Evolutionary conservation across 2,329 filamentous ascomycete species (phyloP), one percentile per base, ranked within the genome.

Genomic region (Chaetomiaceae sp.): DNA sequence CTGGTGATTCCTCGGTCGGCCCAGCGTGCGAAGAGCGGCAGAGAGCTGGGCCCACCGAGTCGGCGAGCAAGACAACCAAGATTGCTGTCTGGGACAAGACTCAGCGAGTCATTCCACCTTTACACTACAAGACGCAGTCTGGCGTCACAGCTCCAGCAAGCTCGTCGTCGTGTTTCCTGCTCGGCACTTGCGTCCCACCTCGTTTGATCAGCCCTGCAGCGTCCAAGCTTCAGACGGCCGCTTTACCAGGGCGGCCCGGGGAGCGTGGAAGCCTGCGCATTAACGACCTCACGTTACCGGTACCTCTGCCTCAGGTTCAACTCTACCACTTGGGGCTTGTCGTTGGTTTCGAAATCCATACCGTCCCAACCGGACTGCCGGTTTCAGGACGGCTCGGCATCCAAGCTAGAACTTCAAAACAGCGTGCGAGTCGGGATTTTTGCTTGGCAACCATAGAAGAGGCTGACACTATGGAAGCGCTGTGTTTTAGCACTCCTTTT

Each of bases 321-420:
- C n/a, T n/a, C n/a, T n/a, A n/a, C n/a, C n/a, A n/a, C n/a, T n/a
- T n/a, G n/a, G n/a, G n/a, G n/a, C n/a, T n/a, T 24, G 45, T 30
- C 39, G 5, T 43, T 24, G 22, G 22, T 30, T 30, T 38, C 45
- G 20, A 32, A 11, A n/a, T 18, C 27, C n/a, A 29, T 22, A 15
- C 38, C 15, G 15, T 22, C 19, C 34, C 22, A 26, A 15, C 35
- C 29, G 22, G 17, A 40, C 14, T 38, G 35, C 34, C 36, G 35
- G 43, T 47, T 50, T 44, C 48, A 44, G 33, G 32, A 19, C 22
- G 14, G 39, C 36, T 47, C 39, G 39, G 44, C 36, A 41, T 41
- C 40, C 15, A 29, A 36, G 12, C 2, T n/a, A n/a, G n/a, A n/a
- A n/a, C n/a, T n/a, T n/a, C n/a, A n/a, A n/a, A n/a, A n/a, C n/a